Evolutionary conservation across 495 filamentous ascomycete species (phyloP), one percentile per base, ranked within the genome.

Genomic region (Daldinia decipiens): DNA sequence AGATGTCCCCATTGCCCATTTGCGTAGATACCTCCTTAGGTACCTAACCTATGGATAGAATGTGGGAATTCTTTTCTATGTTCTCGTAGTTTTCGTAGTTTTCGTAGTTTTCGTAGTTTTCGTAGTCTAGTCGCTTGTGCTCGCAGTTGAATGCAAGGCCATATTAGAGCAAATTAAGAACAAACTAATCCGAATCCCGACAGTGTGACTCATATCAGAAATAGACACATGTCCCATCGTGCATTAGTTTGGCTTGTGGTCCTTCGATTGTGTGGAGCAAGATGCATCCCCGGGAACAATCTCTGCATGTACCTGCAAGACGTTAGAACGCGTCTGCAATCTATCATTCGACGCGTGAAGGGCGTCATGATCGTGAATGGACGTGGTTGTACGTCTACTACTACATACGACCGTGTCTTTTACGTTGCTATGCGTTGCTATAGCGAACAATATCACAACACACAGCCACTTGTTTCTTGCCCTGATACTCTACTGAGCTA

Each of bases 401-500:
- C 65, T 67, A 64, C 67, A 73, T 72, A 67, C 72, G n/a, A 64
- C 73, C 70, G 75, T 63, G 67, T 68, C 52, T 39, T 55, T 56
- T 21, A 36, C 11, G 12, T 13, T 36, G 34, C 11, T 13, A 36
- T 69, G 58, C 59, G 62, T 47, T 31, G 50, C 59, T 54, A 61
- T 61, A 58, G 67, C 73, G 75, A 76, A 77, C 73, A 59, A 64
- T 59, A 71, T 68, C 56, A 62, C 63, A 66, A 65, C 65, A 67
- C 68, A 71, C 58, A 45, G 31, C 64, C 47, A 54, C 65, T 68
- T 63, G 13, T 64, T 68, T 73, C 64, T 39, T 55, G 69, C 56
- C 59, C 67, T 75, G 75, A 70, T 36, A 75, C 73, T 63, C 19
- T 47, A 47, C 19, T 21, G 9, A 21, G 19, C 43, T 47, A 24